These are phyloP conservation scores for Gonium pectorale DNA, from an alignment of 139 green algal species.

Conservation along the genomic window DNA sequence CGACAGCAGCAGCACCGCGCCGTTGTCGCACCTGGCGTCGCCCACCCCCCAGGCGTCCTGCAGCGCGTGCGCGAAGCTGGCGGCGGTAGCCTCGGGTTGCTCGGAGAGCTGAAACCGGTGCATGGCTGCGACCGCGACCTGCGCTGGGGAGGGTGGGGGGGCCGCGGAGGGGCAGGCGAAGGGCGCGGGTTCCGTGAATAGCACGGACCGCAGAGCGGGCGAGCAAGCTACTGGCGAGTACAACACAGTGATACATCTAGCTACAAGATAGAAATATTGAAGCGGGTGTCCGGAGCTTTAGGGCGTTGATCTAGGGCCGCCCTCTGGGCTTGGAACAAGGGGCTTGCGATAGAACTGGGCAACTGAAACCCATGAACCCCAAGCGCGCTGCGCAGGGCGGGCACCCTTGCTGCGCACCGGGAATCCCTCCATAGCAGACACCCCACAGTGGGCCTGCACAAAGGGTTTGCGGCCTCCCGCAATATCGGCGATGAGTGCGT, in stretches of 20 bases:
- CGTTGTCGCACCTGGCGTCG: constrained; percentile 71
- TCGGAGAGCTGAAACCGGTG: constrained; percentile 50
- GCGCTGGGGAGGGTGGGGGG: not conserved
- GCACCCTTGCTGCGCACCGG: constrained; percentile 55
- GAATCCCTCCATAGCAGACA: constrained; percentile 48
- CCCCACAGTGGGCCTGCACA: constrained; percentile 22
- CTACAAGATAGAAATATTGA: not conserved
- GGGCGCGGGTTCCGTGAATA: not conserved
- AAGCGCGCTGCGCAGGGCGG: too few relatives aligned
- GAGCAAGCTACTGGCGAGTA: not conserved
- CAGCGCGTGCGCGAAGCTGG: constrained; percentile 48
- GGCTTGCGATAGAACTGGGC: not conserved
- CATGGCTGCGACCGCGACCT: constrained; percentile 66
- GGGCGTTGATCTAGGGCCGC: not conserved
- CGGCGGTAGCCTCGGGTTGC: constrained; percentile 14
- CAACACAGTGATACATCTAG: too few relatives aligned
- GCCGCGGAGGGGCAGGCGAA: not conserved
- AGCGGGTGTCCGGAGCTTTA: not conserved
- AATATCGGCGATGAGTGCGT: constrained; percentile 19
- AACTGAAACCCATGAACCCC: not conserved
- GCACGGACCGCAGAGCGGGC: not conserved
- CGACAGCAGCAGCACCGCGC: constrained; percentile 72
- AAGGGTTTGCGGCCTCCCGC: constrained; percentile 57
- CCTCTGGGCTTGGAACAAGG: not conserved
- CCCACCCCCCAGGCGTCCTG: constrained; percentile 77